Percentiles rank a stretch among this genome's conserved stretches.
These are phyloP conservation scores for Verticillium isaacii DNA, from an alignment of 2,329 filamentous ascomycete genomes.

Conservation along the genomic window DNA sequence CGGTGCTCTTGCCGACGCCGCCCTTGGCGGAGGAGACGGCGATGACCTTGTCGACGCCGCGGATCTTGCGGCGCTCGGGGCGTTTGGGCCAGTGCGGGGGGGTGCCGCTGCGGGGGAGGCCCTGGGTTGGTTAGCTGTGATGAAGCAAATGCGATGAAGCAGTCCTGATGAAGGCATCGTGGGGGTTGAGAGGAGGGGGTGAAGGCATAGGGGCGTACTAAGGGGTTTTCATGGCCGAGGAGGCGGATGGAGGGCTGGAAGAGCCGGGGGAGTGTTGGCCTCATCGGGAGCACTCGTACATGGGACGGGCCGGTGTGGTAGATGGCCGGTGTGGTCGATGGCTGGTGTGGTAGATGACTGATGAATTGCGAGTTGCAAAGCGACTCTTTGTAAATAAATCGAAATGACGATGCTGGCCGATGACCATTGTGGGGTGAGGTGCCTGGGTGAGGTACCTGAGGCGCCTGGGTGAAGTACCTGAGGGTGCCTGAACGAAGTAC, in stretches of 20 bases:
- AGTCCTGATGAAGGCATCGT: too few species aligned
- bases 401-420: too few species aligned
- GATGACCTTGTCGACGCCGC: conserved; percentile 83
- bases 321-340: too few species aligned
- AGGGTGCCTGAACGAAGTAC: too few species aligned
- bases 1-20: conserved; percentile 95
- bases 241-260: conserved; percentile 25
- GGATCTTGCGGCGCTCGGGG: conserved; percentile 75
- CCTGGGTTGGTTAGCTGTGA: conserved; percentile 43
- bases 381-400: too few species aligned
- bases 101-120: conserved; percentile 71
- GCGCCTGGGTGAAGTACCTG: too few species aligned
- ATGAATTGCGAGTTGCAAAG: too few species aligned
- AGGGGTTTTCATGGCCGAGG: conserved; percentile 74
- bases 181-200: not conserved
- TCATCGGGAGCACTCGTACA: conserved; percentile 24
- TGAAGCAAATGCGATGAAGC: not conserved
- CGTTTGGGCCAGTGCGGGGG: conserved; percentile 60
- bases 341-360: too few species aligned
- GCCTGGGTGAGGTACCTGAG: too few species aligned
- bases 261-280: conserved; percentile 27
- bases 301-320: too few species aligned
- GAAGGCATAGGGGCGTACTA: conserved; percentile 48
- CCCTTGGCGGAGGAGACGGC: conserved; percentile 97
- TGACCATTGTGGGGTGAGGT: too few species aligned